Conservation (phyloP, 139 green algal species). For the Picochlorum sp. region DNA sequence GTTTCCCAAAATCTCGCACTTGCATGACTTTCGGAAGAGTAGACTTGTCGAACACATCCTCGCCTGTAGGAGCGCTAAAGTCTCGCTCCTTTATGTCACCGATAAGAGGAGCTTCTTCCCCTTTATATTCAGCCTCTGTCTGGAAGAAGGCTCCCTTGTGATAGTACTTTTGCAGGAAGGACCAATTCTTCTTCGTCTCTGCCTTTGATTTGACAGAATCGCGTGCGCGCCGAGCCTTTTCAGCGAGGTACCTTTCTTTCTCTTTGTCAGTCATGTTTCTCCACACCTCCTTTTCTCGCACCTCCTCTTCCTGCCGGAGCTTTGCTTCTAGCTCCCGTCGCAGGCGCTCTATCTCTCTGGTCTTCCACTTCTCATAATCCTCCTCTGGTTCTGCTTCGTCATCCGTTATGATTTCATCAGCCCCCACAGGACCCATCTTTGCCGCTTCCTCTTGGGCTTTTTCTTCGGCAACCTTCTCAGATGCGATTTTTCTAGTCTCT, state of each 20-base stretch:
- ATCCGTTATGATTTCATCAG: conserved; percentile 77
- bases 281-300: conserved; percentile 13
- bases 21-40: conserved; percentile 89
- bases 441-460: conserved; percentile 35
- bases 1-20: conserved; percentile 90
- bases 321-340: conserved; percentile 24
- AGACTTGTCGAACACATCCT: conserved; percentile 85
- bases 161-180: conserved; percentile 98
- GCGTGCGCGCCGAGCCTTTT: not conserved
- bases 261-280: conserved; percentile 2
- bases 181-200: conserved; percentile 56
- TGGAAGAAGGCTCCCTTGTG: conserved; percentile 98
- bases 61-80: conserved; percentile 76
- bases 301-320: not conserved
- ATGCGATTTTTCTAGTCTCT: conserved; percentile 39
- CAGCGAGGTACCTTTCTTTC: not conserved
- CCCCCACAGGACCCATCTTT: conserved; percentile 18
- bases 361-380: conserved; percentile 78
- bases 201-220: not conserved
- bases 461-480: conserved; percentile 27
- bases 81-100: conserved; percentile 52
- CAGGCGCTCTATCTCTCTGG: conserved; percentile 70
- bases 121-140: conserved; percentile 17
- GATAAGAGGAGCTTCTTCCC: conserved; percentile 28
- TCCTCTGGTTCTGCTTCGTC: conserved; percentile 65